phyloP scores from a whole-genome alignment of 345 rosid species.

The Euphorbia lathyris region DNA sequence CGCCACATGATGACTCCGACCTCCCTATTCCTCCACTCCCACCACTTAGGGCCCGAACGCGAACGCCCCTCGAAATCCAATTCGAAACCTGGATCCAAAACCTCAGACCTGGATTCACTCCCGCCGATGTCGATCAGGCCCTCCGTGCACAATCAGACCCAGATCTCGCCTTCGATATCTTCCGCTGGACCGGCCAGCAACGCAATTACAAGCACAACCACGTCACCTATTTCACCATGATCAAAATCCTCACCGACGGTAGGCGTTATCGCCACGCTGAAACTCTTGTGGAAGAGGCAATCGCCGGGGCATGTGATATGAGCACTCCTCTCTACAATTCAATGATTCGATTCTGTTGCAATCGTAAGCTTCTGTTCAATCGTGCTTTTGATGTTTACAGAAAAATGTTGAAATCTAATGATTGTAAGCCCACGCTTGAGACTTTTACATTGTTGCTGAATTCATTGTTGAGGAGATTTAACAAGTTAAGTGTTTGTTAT shows the following conservation, averaged over 20 bases:
- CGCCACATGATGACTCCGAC: background rate
- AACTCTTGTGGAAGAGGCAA: slow-evolving; percentile 69
- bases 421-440: slow-evolving; percentile 73
- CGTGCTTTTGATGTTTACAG: slow-evolving; percentile 80
- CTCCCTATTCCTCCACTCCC: slow-evolving; percentile 15
- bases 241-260: slow-evolving; percentile 56
- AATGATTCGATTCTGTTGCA: slow-evolving; percentile 70
- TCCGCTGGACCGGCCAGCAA: slow-evolving; percentile 86
- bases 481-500: slow-evolving; percentile 63
- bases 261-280: slow-evolving; percentile 67
- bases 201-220: slow-evolving; percentile 69
- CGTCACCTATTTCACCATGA: slow-evolving; percentile 56
- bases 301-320: slow-evolving; percentile 79
- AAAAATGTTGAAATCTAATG: slow-evolving; percentile 62
- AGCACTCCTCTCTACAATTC: slow-evolving; percentile 67
- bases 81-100: slow-evolving; percentile 80
- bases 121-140: slow-evolving; percentile 61
- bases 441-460: slow-evolving; percentile 58
- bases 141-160: slow-evolving; percentile 76
- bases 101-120: slow-evolving; percentile 79
- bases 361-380: slow-evolving; percentile 67
- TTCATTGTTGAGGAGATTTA: slow-evolving; percentile 69
- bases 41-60: slow-evolving; percentile 32
- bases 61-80: slow-evolving; percentile 70
- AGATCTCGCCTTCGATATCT: slow-evolving; percentile 81